These are phyloP conservation scores for Gomphus bonarii DNA, from an alignment of 1,284 basidiomycete genomes.

Conservation along the genomic window DNA sequence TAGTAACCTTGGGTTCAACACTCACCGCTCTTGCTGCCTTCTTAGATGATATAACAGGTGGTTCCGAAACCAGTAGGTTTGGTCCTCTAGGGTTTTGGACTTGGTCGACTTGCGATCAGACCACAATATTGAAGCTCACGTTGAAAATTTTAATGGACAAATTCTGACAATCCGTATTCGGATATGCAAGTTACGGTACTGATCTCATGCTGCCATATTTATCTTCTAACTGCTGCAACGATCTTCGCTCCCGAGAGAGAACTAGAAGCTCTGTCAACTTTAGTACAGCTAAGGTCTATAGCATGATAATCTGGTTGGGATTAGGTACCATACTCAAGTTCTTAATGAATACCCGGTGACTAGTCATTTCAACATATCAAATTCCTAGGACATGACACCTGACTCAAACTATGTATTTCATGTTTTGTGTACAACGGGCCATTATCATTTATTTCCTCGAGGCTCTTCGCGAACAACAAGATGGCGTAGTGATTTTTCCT, in stretches of 20 bases:
- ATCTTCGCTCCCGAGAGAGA: conserved; percentile 1
- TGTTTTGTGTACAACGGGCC: conserved; percentile 8
- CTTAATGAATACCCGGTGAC: neutral
- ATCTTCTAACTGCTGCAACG: neutral
- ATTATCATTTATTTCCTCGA: neutral
- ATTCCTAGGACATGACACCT: neutral
- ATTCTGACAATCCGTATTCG: neutral
- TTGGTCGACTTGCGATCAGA: neutral
- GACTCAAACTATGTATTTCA: neutral
- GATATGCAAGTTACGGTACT: conserved; percentile 3
- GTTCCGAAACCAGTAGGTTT: neutral
- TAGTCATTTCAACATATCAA: neutral
- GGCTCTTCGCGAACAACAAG: neutral
- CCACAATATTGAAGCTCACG: neutral
- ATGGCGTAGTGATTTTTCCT: conserved; percentile 7
- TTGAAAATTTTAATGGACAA: neutral
- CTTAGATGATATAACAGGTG: neutral
- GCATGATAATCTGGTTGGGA: too few relatives aligned
- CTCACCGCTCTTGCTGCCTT: conserved; percentile 1
- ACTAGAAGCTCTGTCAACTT: conserved; percentile 11
- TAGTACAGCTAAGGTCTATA: conserved; percentile 8
- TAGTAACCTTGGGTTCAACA: neutral
- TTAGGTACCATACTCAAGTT: neutral
- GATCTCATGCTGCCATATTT: neutral
- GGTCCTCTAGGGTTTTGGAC: neutral